phyloP scores from a whole-genome alignment of 441 rosid genomes.

The Jatropha multifida region DNA sequence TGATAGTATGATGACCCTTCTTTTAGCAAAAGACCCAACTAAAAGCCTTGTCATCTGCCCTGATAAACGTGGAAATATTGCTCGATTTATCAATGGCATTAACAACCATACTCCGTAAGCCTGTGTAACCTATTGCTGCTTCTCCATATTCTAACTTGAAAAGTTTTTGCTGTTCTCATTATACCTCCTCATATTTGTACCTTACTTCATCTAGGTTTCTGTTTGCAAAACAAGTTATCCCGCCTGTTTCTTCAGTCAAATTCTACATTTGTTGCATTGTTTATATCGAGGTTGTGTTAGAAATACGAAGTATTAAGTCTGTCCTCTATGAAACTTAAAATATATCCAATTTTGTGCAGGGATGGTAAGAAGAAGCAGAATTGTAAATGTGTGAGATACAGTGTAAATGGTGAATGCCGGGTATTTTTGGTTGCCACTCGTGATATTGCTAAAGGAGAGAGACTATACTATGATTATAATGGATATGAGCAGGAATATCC shows the following conservation, averaged over 20 bases:
- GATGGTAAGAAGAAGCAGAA: slow-evolving; percentile 90
- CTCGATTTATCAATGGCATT: slow-evolving; percentile 85
- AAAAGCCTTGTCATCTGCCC: slow-evolving; percentile 81
- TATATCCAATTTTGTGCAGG: slow-evolving; percentile 54
- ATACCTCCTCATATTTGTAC: not conserved
- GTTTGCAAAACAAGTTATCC: slow-evolving; percentile 1
- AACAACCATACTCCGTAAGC: slow-evolving; percentile 80
- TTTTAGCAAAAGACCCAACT: slow-evolving; percentile 61
- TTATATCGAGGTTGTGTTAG: not conserved
- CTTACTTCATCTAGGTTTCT: slow-evolving; percentile 8
- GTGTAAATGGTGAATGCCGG: slow-evolving; percentile 77
- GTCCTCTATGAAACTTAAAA: slow-evolving; percentile 8
- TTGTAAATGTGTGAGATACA: slow-evolving; percentile 90
- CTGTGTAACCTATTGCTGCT: slow-evolving; percentile 14
- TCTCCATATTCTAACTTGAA: slow-evolving; percentile 2
- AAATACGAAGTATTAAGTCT: not conserved
- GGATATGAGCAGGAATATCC: slow-evolving; percentile 92
- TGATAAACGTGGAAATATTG: slow-evolving; percentile 82
- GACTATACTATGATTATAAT: slow-evolving; percentile 86
- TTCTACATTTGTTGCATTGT: not conserved
- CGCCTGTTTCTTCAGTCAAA: not conserved
- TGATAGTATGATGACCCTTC: slow-evolving; percentile 92
- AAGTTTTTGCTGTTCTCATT: not conserved
- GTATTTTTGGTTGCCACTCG: slow-evolving; percentile 88
- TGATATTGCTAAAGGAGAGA: slow-evolving; percentile 66